phyloP scores from a whole-genome alignment of 306 rosid genomes.

The Acacia melanoxylon region DNA sequence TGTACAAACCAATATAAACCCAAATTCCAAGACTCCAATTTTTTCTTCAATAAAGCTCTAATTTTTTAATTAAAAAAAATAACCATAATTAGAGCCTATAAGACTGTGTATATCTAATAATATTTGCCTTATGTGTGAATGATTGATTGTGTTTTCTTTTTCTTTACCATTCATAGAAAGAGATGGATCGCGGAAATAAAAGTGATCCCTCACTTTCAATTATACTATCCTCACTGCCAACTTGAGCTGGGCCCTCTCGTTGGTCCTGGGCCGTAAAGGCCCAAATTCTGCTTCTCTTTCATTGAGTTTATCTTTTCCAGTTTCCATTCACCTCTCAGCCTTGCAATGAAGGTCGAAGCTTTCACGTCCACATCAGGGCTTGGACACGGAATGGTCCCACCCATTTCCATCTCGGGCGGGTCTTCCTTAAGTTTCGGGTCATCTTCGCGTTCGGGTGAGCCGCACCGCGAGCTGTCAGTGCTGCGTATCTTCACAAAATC shows the following conservation, averaged over 20 bases:
- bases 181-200: not conserved
- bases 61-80: not conserved
- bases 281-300: conserved; percentile 41
- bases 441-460: conserved; percentile 58
- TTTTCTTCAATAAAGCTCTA: not conserved
- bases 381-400: conserved; percentile 58
- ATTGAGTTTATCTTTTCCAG: conserved; percentile 46
- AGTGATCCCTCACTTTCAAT: not conserved
- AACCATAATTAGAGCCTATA: conserved; percentile 29
- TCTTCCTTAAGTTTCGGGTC: conserved; percentile 30
- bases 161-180: not conserved
- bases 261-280: not conserved
- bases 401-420: conserved; percentile 25
- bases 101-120: not conserved
- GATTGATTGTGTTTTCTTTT: not conserved
- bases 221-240: not conserved
- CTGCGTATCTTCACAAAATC: conserved; percentile 60
- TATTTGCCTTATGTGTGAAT: not conserved
- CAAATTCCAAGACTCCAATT: conserved; percentile 4
- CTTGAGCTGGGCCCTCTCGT: not conserved
- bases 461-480: conserved; percentile 62
- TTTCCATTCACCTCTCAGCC: conserved; percentile 38
- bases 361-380: conserved; percentile 83
- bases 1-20: conserved; percentile 41
- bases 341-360: conserved; percentile 47